Evolutionary conservation across 345 rosid genomes (phyloP).

Genomic region (Sapria himalayana): DNA sequence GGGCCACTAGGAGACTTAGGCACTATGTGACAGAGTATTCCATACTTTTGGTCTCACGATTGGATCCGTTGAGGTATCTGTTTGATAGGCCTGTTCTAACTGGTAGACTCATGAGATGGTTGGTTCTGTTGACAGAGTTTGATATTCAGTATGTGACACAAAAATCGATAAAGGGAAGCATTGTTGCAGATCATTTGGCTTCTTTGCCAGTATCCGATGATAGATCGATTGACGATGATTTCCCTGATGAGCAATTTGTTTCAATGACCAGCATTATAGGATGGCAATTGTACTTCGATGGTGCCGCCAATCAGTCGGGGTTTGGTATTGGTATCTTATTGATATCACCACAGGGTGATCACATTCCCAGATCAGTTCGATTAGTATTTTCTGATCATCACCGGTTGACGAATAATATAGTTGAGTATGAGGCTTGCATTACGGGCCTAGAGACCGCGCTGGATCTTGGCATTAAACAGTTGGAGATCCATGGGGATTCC

Average conservation of each 20-base stretch:
- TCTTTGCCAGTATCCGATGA: neutral
- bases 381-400: neutral
- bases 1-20: neutral
- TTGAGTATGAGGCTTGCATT: neutral
- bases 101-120: neutral
- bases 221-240: neutral
- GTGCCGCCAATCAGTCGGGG: neutral
- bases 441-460: neutral
- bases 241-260: neutral
- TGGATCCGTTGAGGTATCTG: neutral
- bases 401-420: neutral
- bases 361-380: neutral
- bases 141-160: neutral
- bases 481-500: neutral
- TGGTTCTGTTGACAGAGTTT: neutral
- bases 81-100: neutral
- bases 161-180: neutral
- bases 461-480: neutral
- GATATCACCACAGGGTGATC: neutral
- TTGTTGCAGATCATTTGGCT: neutral
- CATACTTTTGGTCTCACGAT: neutral
- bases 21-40: conserved; percentile 1
- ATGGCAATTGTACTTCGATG: neutral
- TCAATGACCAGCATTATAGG: no score
- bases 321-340: neutral